Evolutionary conservation across 352 stramenopile genomes (phyloP).

Genomic region (Phytophthora hibernalis): DNA sequence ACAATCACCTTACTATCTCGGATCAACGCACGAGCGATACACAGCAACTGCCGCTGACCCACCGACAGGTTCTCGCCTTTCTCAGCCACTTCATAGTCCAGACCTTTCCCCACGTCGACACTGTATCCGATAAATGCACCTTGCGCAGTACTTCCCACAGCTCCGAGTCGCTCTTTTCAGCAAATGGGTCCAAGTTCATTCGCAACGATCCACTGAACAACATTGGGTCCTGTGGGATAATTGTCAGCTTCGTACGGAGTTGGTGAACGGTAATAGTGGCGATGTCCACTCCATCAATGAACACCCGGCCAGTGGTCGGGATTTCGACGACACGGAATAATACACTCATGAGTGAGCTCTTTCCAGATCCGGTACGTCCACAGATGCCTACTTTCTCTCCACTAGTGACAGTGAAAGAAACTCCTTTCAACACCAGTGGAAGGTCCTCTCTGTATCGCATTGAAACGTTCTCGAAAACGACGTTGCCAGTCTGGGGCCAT

Average conservation of each 20-base stretch:
- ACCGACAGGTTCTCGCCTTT: conserved; percentile 95
- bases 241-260: conserved; percentile 45
- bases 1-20: conserved; percentile 91
- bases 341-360: conserved; percentile 56
- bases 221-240: conserved; percentile 91
- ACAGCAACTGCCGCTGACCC: conserved; percentile 95
- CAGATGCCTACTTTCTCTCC: conserved; percentile 87
- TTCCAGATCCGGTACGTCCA: conserved; percentile 52
- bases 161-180: conserved; percentile 62
- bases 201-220: conserved; percentile 91
- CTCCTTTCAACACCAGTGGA: conserved; percentile 46
- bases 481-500: conserved; percentile 48
- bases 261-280: conserved; percentile 40
- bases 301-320: conserved; percentile 55
- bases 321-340: conserved; percentile 55
- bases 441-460: conserved; percentile 61
- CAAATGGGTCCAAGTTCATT: conserved; percentile 93
- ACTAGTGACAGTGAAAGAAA: conserved; percentile 58
- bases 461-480: conserved; percentile 53
- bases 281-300: conserved; percentile 90
- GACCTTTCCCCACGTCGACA: conserved; percentile 63
- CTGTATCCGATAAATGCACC: conserved; percentile 64
- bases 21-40: conserved; percentile 94
- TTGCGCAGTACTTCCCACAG: conserved; percentile 56
- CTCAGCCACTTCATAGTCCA: conserved; percentile 91